These are phyloP conservation scores for Colletotrichum filicis DNA, from an alignment of 2,329 filamentous ascomycete genomes.

Conservation along the genomic window DNA sequence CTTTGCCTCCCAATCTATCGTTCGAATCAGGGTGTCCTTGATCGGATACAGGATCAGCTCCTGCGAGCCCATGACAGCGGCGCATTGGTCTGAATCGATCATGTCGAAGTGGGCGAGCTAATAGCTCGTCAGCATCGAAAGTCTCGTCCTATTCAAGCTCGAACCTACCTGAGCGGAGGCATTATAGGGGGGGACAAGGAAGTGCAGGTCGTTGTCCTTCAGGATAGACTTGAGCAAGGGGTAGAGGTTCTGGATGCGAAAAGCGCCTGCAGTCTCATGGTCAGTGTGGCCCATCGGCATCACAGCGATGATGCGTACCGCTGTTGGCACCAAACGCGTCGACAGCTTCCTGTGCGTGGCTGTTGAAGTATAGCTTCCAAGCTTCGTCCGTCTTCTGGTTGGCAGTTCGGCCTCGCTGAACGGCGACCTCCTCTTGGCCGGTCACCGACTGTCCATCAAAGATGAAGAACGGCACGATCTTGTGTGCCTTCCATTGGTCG, in stretches of 20 bases:
- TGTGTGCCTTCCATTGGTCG: constrained; percentile 74
- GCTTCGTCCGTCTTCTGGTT: constrained; percentile 79
- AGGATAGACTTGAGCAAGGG: constrained; percentile 82
- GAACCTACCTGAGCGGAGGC: constrained; percentile 82
- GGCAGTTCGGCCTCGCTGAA: constrained; percentile 72
- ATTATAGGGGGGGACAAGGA: constrained; percentile 87
- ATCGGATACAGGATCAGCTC: constrained; percentile 89
- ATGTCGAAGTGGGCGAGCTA: constrained; percentile 84
- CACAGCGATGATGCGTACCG: constrained; percentile 60
- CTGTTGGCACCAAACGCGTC: constrained; percentile 83
- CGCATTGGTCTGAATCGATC: constrained; percentile 73
- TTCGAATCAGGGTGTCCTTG: constrained; percentile 76
- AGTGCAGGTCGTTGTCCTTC: constrained; percentile 74
- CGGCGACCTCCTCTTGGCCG: constrained; percentile 77
- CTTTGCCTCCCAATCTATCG: constrained; percentile 75
- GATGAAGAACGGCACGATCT: constrained; percentile 85
- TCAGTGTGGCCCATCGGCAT: constrained; percentile 17
- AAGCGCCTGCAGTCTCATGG: constrained; percentile 67
- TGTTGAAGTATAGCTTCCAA: constrained; percentile 87
- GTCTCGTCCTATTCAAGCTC: background rate
- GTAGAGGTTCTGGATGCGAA: constrained; percentile 77
- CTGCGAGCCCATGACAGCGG: constrained; percentile 84
- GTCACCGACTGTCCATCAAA: constrained; percentile 89
- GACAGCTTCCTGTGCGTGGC: constrained; percentile 84
- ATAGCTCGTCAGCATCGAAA: constrained; percentile 42